These are phyloP conservation scores for Emergomyces africanus DNA, from an alignment of 2,329 filamentous ascomycete genomes.

Conservation along the genomic window DNA sequence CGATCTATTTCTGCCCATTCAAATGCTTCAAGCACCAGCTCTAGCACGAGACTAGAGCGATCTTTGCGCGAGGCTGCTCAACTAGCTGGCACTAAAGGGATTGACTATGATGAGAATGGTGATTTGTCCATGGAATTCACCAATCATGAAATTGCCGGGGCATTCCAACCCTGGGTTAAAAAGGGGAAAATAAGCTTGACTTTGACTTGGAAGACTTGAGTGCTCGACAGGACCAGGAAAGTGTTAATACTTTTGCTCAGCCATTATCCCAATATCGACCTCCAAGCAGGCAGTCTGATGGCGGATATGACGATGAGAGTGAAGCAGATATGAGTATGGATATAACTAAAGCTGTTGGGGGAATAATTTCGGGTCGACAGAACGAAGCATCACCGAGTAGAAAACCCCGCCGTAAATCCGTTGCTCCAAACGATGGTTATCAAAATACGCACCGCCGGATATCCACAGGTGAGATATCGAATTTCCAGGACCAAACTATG, in stretches of 20 bases:
- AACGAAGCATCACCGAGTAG: constrained; percentile 7
- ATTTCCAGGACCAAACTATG: constrained; percentile 37
- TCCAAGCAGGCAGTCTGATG: constrained; percentile 23
- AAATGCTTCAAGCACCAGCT: constrained; percentile 45
- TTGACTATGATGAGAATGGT: constrained; percentile 47
- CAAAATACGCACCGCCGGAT: constrained; percentile 31
- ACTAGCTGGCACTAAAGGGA: constrained; percentile 59
- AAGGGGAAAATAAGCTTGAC: constrained; percentile 25
- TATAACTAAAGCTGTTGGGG: constrained; percentile 69
- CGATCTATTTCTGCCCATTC: constrained; percentile 50
- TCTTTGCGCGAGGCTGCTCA: constrained; percentile 62
- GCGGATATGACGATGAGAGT: constrained; percentile 36
- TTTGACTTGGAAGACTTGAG: constrained; percentile 32
- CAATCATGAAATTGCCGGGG: constrained; percentile 42
- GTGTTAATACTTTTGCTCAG: constrained; percentile 24
- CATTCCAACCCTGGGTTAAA: constrained; percentile 38
- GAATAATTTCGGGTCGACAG: constrained; percentile 48
- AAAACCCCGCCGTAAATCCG: constrained; percentile 19
- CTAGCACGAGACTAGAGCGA: constrained; percentile 63
- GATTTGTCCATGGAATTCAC: constrained; percentile 74
- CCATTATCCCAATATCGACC: constrained; percentile 3
- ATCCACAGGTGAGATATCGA: constrained; percentile 29
- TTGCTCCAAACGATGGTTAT: constrained; percentile 16
- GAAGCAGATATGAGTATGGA: constrained; percentile 79
- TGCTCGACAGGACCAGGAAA: constrained; percentile 34